Evolutionary conservation across 2,329 filamentous ascomycete species (phyloP).

Genomic region (Paecilomyces sp.): DNA sequence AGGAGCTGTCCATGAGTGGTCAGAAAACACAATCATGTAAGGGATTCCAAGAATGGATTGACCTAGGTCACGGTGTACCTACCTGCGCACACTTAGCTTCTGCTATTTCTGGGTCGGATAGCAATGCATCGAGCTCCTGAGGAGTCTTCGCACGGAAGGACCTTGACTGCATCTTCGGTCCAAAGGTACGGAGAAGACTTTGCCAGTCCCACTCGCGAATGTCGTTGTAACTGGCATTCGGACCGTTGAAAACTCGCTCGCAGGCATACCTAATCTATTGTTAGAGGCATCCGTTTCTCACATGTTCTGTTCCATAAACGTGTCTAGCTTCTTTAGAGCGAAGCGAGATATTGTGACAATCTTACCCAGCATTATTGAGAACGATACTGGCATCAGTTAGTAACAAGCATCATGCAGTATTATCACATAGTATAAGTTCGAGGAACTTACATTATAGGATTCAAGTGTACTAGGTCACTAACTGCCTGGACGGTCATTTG

Average conservation of each 20-base stretch:
- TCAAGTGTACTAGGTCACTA: constrained; percentile 1
- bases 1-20: background rate
- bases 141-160: constrained; percentile 1
- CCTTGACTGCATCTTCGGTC: background rate
- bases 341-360: background rate
- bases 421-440: background rate
- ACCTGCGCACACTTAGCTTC: constrained; percentile 4
- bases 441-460: constrained; percentile 2
- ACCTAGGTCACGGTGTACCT: background rate
- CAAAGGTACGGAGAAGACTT: background rate
- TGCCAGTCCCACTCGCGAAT: constrained; percentile 3
- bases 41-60: background rate
- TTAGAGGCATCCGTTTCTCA: background rate
- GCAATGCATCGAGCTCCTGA: constrained; percentile 2
- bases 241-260: constrained; percentile 41
- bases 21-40: background rate
- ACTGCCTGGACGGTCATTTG: constrained; percentile 6
- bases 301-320: background rate
- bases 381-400: constrained; percentile 25
- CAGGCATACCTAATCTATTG: constrained; percentile 30
- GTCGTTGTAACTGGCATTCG: constrained; percentile 8
- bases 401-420: background rate
- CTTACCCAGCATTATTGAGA: constrained; percentile 36
- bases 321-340: background rate
- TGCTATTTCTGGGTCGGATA: background rate